Base-by-base conservation (phyloP, 768 basidiomycete genomes). In the Porphyrellus cyaneotinctus region DNA sequence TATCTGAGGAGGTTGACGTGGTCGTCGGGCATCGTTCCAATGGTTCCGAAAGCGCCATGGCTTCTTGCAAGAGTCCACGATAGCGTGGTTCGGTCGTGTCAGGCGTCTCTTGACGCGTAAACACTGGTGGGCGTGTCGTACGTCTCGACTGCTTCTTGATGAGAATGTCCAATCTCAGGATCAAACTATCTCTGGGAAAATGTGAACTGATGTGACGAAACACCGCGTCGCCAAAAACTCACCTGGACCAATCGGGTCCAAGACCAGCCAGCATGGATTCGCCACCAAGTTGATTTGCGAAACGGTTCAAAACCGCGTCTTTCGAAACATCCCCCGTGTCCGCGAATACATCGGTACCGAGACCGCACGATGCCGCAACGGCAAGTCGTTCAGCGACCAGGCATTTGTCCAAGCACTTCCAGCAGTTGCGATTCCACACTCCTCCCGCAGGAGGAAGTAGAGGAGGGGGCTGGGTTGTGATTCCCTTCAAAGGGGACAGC, bases 391-490 rank as follows among this genome's bases (percentile, higher is more conserved):
- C 82, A 48, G 88, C 85, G 12, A 86, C 85, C 56, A 91, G 85
- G 61, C 87, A 89, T 22, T 79, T 80, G 66, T 93, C 91, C 44
- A 94, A 74, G 43, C 75, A 63, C 65, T 87, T 91, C 91, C 91
- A 94, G 47, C 91, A 87, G 20, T 80, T 79, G 61, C 85, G 86
- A 4, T 76, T 74, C 91, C 91, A 94, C 36, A 68, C 71, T 14
- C 70, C 57, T 13, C 47, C 39, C 1, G 14, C 24, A 35, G 61
- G 57, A 9, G 58, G 55, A 17, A 54, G 35, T 0, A 43, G n/a
- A 23, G 50, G 39, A n/a, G 43, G 47, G 5, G 47, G 36, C 12
- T 0, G 22, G 32, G 49, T 51, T 2, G 30, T 15, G 32, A 6
- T 20, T 23, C 37, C 20, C 32, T 59, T 62, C 35, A 54, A 28